phyloP scores from a whole-genome alignment of 768 basidiomycete species.

The Suillus lakei region DNA sequence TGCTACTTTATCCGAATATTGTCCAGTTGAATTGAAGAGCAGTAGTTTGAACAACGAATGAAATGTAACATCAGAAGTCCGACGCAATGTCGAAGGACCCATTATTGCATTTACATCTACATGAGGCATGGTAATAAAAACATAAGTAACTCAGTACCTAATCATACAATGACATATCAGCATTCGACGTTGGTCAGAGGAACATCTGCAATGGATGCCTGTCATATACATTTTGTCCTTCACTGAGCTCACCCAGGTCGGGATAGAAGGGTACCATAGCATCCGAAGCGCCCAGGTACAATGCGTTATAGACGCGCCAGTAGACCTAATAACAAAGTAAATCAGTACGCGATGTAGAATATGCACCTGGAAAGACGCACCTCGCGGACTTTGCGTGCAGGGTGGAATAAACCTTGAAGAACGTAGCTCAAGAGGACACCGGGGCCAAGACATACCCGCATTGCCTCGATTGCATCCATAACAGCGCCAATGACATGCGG shows the following conservation, averaged over 20 bases:
- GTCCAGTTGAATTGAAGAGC: background rate
- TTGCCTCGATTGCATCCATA: constrained; percentile 97
- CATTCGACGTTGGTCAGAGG: constrained; percentile 48
- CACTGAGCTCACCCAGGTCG: constrained; percentile 86
- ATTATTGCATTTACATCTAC: constrained; percentile 6
- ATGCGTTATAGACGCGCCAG: constrained; percentile 94
- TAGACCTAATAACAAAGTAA: constrained; percentile 56
- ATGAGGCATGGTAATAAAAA: constrained; percentile 3
- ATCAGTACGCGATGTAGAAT: constrained; percentile 2
- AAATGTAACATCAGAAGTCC: background rate
- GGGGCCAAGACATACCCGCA: constrained; percentile 94
- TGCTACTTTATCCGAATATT: background rate
- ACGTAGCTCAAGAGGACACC: constrained; percentile 92
- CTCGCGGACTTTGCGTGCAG: constrained; percentile 95
- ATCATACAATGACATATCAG: constrained; percentile 9
- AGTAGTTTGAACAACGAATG: background rate
- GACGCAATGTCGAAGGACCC: background rate
- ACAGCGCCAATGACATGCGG: constrained; percentile 98
- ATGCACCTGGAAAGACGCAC: constrained; percentile 46
- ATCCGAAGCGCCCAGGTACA: constrained; percentile 90
- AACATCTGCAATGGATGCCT: constrained; percentile 85
- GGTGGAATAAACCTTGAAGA: constrained; percentile 95
- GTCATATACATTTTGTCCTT: constrained; percentile 89
- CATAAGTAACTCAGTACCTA: constrained; percentile 4
- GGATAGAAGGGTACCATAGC: constrained; percentile 96